Base-by-base conservation (phyloP, 352 stramenopile genomes). In the Stephanocyclus meneghinianus region DNA sequence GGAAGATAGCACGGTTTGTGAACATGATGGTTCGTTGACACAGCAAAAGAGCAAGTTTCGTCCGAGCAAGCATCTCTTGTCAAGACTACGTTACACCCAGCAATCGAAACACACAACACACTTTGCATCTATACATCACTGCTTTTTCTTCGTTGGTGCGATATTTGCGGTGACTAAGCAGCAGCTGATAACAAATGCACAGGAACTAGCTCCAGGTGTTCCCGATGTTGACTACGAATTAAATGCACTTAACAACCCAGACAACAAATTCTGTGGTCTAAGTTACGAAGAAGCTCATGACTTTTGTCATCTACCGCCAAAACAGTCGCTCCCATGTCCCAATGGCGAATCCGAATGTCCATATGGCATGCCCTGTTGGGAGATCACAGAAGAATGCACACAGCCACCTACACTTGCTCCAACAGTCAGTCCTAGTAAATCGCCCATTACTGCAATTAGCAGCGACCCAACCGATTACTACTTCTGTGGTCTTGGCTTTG, bases 241-340 rank as follows among this genome's bases (percentile, higher is more conserved):
- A 13, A 65, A 29, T 35, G 40, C n/a, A 21, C 6, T 30, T 13
- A 50, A 78, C 50, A 84, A 84, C 44, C 64, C 71, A 4, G 9
- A 62, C 32, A 76, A 84, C 26, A 67, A 79, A 59, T 84, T 71
- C 51, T 84, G 77, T 67, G 77, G 77, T 64, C 56, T 84, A n/a
- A 53, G 35, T 44, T 72, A 80, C 45, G 42, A 56, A 11, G 77
- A 84, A 45, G 77, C 77, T 6, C 59, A 71, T 15, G 26, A 64
- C 29, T 84, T 84, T 53, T 84, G 77, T 32, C 71, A 84, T 45
- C 35, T 84, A 30, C 53, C 56, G 21, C 64, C 66, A 9, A 35
- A 72, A 13, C 48, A 80, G 61, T 84, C 77, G 1, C 26, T 80
- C 2, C 77, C 77, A 11, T 84, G 77, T 35, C 71, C 77, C 0